These are phyloP conservation scores for Metarhizium sp. DNA, from an alignment of 2,329 filamentous ascomycete species.

Conservation along the genomic window DNA sequence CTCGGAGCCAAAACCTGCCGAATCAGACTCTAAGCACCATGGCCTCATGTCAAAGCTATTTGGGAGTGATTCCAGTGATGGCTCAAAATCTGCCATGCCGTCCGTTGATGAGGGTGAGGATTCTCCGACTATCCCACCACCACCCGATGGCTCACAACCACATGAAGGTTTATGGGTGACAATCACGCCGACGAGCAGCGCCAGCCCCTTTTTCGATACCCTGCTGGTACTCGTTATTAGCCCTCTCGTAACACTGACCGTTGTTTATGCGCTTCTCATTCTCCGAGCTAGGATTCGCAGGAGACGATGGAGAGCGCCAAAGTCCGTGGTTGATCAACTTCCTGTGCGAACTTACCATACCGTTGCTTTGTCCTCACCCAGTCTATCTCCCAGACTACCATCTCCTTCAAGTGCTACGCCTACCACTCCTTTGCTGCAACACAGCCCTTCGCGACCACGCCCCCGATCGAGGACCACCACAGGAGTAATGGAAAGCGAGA, in stretches of 20 bases:
- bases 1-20: slow-evolving; percentile 9
- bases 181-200: slow-evolving; percentile 79
- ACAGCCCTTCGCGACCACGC: slow-evolving; percentile 39
- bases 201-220: slow-evolving; percentile 91
- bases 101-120: slow-evolving; percentile 13
- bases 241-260: slow-evolving; percentile 81
- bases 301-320: slow-evolving; percentile 91
- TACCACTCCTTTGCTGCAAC: slow-evolving; percentile 71
- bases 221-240: slow-evolving; percentile 94
- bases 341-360: slow-evolving; percentile 94
- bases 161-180: slow-evolving; percentile 90
- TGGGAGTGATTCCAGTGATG: slow-evolving; percentile 26
- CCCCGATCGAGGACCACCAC: slow-evolving; percentile 59
- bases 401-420: slow-evolving; percentile 59
- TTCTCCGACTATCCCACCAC: slow-evolving; percentile 1
- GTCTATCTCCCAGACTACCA: slow-evolving; percentile 44
- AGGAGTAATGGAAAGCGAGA: slow-evolving; percentile 44
- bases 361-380: slow-evolving; percentile 49
- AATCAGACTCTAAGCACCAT: slow-evolving; percentile 25
- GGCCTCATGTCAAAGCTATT: slow-evolving; percentile 41
- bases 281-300: slow-evolving; percentile 81
- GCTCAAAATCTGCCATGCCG: slow-evolving; percentile 14
- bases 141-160: neutral
- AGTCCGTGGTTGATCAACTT: slow-evolving; percentile 89
- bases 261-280: slow-evolving; percentile 84